Base-by-base conservation (phyloP, 768 basidiomycete genomes). In the Calocybe gangraenosa region DNA sequence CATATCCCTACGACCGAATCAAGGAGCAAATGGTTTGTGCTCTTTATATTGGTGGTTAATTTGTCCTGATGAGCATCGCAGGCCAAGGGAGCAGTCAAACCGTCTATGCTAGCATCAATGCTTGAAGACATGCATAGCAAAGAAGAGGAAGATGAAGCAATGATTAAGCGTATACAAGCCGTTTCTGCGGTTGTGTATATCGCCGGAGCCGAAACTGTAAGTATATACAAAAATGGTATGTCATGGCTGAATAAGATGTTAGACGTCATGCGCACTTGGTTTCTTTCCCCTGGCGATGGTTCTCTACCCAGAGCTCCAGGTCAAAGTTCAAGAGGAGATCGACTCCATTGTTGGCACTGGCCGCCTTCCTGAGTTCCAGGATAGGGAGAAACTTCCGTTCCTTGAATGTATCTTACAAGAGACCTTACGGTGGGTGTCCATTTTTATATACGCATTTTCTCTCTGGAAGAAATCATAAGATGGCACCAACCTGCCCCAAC, bases 261-360 rank as follows among this genome's bases (percentile, higher is more conserved):
- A 59, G 58, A 57, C 54, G 11, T 33, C 47, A 17, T 49, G 52
- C 22, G 47, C 51, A 10, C 28, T 57, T 15, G 20, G 51, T 9
- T 49, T 51, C 18, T 66, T 67, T 48, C n/a, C 66, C 9, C 46
- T 65, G 9, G 61, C 63, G 3, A 63, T 66, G 65, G 49, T 62
- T 1, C 50, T 62, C 14, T 48, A 62, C 37, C 65, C 66, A 2
- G 57, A 64, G 23, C 51, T 40, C 14, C 25, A 28, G 25, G 11
- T 28, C 6, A 28, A 28, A 28, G 25, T 11, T 28, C 25, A 28
- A 28, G 25, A 28, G 11, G 25, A 28, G 11, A 28, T 28, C 11
- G 25, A 28, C 25, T 11, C 6, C 25, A 11, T 28, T 28, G 25
- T 28, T 28, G 25, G 25, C 11, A 5, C 31, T 11, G 52, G 55